These are phyloP conservation scores for Penicillium waksmanii DNA, from an alignment of 495 filamentous ascomycete species.

Conservation along the genomic window DNA sequence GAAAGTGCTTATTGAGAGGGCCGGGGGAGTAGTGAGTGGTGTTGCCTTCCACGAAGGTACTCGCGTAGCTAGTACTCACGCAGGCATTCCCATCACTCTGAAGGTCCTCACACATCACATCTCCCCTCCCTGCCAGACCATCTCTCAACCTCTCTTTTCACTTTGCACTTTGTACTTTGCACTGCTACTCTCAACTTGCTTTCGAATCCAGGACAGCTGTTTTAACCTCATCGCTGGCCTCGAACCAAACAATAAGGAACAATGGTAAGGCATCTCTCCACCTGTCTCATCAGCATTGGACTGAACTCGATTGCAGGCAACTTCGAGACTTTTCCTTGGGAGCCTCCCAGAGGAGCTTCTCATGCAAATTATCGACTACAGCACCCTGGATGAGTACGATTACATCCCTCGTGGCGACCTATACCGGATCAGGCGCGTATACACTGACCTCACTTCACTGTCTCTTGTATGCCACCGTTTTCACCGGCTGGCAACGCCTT, in stretches of 20 bases:
- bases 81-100: neutral
- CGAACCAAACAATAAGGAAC: too few species aligned
- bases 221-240: too few species aligned
- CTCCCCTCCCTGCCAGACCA: neutral
- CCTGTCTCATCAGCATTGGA: too few species aligned
- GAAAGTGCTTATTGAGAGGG: too few species aligned
- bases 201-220: too few species aligned
- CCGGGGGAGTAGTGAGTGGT: too few species aligned
- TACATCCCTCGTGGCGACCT: neutral
- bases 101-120: neutral
- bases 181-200: neutral
- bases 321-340: neutral
- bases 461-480: conserved; percentile 10
- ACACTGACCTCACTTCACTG: neutral
- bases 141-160: neutral
- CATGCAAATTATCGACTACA: neutral
- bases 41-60: neutral
- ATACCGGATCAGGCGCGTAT: neutral
- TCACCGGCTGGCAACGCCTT: conserved; percentile 1
- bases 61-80: neutral
- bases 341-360: conserved; percentile 4
- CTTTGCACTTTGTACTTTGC: neutral
- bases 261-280: too few species aligned
- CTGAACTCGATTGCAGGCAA: neutral
- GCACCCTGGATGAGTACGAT: neutral